A percentile compares a stretch with the other conserved stretches of the same genome.
Evolutionary conservation across 2,329 filamentous ascomycete genomes (phyloP).

Genomic region (Cladosporium sp.): DNA sequence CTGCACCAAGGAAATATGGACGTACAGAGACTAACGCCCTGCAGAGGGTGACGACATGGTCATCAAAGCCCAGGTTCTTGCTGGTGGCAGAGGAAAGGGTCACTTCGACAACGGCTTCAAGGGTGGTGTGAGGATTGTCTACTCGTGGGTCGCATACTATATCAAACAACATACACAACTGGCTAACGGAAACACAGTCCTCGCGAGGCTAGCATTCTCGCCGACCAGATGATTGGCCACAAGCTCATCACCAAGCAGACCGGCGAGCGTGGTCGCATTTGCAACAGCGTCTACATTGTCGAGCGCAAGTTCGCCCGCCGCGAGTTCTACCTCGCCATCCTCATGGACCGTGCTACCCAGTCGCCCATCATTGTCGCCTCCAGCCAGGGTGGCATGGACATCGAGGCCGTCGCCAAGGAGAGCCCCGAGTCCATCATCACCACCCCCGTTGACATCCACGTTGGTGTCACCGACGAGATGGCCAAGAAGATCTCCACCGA

Average conservation of each 20-base stretch:
- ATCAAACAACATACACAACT: background rate
- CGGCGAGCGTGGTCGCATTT: constrained; percentile 86
- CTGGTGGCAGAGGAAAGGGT: constrained; percentile 96
- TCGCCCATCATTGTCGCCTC: constrained; percentile 94
- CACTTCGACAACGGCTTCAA: constrained; percentile 98
- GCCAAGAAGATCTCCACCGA: constrained; percentile 85
- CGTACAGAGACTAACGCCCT: constrained; percentile 33
- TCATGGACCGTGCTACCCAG: constrained; percentile 95
- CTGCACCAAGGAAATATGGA: background rate
- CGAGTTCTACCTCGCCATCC: constrained; percentile 97
- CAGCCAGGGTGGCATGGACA: constrained; percentile 98
- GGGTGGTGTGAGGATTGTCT: constrained; percentile 97
- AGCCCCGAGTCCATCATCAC: constrained; percentile 93
- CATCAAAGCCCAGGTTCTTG: constrained; percentile 99
- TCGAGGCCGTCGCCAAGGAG: constrained; percentile 98
- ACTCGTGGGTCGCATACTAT: constrained; percentile 64
- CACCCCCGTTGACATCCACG: constrained; percentile 89
- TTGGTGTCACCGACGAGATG: constrained; percentile 93
- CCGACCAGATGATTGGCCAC: constrained; percentile 99
- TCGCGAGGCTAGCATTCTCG: constrained; percentile 94
- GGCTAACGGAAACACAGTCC: constrained; percentile 54
- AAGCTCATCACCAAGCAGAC: constrained; percentile 99
- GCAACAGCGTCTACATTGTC: constrained; percentile 97
- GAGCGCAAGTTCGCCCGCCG: constrained; percentile 99
- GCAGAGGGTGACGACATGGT: constrained; percentile 87